These are phyloP conservation scores for Raffaelea albimanens DNA, from an alignment of 2,329 filamentous ascomycete genomes.

Conservation along the genomic window DNA sequence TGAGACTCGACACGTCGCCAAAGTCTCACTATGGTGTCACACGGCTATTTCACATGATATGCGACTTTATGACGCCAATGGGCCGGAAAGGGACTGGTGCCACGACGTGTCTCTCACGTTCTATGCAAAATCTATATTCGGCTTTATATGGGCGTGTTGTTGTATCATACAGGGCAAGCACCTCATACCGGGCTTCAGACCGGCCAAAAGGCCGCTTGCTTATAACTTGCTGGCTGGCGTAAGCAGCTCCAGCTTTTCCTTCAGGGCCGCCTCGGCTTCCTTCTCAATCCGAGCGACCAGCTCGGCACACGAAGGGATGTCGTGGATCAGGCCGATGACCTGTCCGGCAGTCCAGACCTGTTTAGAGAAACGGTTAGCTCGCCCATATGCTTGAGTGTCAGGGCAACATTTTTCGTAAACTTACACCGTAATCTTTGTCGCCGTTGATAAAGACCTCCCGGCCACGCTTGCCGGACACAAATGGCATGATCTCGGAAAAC, in stretches of 20 bases:
- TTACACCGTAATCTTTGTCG: slow-evolving; percentile 80
- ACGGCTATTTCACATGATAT: no score
- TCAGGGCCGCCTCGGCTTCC: slow-evolving; percentile 61
- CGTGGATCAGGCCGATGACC: slow-evolving; percentile 81
- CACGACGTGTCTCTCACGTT: no score
- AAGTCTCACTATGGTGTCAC: no score
- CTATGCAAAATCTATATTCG: no score
- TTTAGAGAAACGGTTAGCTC: slow-evolving; percentile 6
- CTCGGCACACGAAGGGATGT: slow-evolving; percentile 66
- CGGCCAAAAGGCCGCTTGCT: neutral
- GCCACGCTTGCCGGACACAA: slow-evolving; percentile 83
- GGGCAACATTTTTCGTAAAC: slow-evolving; percentile 22
- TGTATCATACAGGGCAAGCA: no score
- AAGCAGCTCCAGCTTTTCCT: slow-evolving; percentile 47
- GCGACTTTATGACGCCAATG: no score
- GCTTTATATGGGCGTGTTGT: no score
- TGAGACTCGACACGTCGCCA: no score
- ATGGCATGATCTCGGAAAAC: slow-evolving; percentile 79
- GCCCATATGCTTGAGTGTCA: neutral
- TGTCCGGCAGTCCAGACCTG: slow-evolving; percentile 96
- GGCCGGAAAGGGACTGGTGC: no score
- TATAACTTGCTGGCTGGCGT: slow-evolving; percentile 51
- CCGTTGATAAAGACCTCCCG: slow-evolving; percentile 87
- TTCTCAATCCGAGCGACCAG: slow-evolving; percentile 65
- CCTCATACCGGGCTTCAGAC: no score